Conservation (phyloP, 2,329 filamentous ascomycete genomes). For the Tolypocladium tundrense region DNA sequence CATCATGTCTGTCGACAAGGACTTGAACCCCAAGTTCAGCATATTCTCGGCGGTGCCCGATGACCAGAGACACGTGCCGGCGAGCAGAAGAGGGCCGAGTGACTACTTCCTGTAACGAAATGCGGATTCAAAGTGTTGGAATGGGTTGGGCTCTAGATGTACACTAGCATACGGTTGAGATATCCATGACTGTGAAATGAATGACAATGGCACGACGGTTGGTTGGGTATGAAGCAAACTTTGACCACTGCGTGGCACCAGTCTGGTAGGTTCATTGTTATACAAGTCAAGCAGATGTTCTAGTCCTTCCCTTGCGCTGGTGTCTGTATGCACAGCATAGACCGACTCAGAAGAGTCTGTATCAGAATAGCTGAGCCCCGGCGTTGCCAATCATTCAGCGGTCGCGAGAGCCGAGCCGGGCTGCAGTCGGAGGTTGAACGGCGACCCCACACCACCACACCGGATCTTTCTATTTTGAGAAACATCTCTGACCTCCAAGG, state of each 20-base stretch:
- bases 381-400: not conserved
- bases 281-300: not conserved
- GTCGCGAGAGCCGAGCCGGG: not conserved
- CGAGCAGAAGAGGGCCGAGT: slow-evolving; percentile 54
- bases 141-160: slow-evolving; percentile 22
- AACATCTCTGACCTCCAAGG: not conserved
- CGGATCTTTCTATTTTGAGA: not conserved
- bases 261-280: not conserved
- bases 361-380: not conserved
- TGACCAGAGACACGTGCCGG: slow-evolving; percentile 69
- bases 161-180: slow-evolving; percentile 31
- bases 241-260: not conserved
- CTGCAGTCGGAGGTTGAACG: not conserved
- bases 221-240: slow-evolving; percentile 1
- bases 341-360: no score
- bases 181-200: slow-evolving; percentile 26
- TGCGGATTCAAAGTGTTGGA: slow-evolving; percentile 11
- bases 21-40: slow-evolving; percentile 82
- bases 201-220: slow-evolving; percentile 10
- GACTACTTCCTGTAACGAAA: slow-evolving; percentile 56
- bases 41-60: slow-evolving; percentile 88
- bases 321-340: not conserved
- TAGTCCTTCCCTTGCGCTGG: not conserved
- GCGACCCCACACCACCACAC: not conserved
- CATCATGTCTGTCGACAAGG: slow-evolving; percentile 83